phyloP scores from a whole-genome alignment of 148 eudicot genomes.

The Vaccinium myrtillus region DNA sequence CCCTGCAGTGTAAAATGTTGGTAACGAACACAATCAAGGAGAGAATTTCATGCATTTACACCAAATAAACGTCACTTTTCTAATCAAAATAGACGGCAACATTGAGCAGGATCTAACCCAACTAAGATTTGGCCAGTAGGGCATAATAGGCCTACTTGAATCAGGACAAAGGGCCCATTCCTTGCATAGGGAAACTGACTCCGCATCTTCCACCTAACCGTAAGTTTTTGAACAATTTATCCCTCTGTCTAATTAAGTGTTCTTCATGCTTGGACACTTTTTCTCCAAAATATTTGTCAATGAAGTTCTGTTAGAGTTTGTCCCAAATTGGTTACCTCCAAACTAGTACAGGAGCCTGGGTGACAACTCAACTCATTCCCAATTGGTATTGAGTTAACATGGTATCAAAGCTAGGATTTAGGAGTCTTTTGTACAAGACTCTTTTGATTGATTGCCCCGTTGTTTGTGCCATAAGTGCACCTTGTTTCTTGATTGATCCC shows the following conservation, averaged over 20 bases:
- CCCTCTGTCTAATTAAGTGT: neutral
- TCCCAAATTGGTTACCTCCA: no score
- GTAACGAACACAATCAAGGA: neutral
- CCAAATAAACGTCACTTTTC: neutral
- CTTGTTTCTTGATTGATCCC: no score
- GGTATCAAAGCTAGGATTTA: no score
- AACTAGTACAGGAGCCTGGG: no score
- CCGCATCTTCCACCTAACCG: neutral
- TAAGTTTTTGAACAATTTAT: neutral
- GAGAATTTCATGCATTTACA: neutral
- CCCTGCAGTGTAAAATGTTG: neutral
- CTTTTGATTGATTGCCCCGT: no score
- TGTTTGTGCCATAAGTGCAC: no score
- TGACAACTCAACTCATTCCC: no score
- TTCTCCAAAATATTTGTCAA: neutral
- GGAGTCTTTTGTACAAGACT: no score
- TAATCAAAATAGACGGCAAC: neutral
- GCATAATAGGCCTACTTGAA: neutral
- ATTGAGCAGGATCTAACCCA: neutral
- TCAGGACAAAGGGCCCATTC: neutral
- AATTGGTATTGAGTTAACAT: no score
- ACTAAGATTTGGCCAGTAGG: neutral
- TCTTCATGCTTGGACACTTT: neutral
- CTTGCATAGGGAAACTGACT: neutral
- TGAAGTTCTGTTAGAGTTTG: neutral